Evolutionary conservation across 2,329 filamentous ascomycete genomes (phyloP).

Genomic region (Colletotrichum sp.): DNA sequence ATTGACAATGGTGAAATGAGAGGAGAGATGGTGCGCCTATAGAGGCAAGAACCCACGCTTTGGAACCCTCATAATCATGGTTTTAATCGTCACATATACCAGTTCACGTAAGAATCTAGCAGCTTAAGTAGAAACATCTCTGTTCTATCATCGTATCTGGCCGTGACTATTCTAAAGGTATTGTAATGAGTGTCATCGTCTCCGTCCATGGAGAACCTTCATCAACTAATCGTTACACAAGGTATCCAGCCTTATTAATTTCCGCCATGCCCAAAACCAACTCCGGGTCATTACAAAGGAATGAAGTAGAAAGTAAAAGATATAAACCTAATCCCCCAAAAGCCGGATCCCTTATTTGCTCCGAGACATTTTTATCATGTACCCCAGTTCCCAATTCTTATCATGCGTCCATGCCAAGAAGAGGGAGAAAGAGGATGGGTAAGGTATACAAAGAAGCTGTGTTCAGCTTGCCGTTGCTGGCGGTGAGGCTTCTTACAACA

Average conservation of each 20-base stretch:
- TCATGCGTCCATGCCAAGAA: not conserved
- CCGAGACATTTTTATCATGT: not conserved
- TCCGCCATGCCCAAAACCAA: not conserved
- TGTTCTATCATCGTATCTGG: not conserved
- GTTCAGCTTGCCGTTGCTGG: not conserved
- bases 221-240: slow-evolving; percentile 13
- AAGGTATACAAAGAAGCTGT: not conserved
- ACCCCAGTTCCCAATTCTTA: not conserved
- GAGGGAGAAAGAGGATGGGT: not conserved
- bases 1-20: no score
- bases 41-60: rapidly evolving
- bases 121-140: not conserved
- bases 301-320: not conserved
- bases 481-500: slow-evolving; percentile 14
- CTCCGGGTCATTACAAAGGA: not conserved
- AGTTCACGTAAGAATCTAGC: rapidly evolving
- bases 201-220: not conserved
- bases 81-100: rapidly evolving
- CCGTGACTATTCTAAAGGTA: not conserved
- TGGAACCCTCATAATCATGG: rapidly evolving
- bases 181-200: slow-evolving; percentile 1
- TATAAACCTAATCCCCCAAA: not conserved
- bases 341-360: not conserved
- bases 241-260: slow-evolving; percentile 12
- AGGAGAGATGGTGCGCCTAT: not conserved